Percentiles rank a stretch among this genome's conserved stretches.
phyloP scores from a whole-genome alignment of 768 basidiomycete species.

The Lyophyllum shimeji region DNA sequence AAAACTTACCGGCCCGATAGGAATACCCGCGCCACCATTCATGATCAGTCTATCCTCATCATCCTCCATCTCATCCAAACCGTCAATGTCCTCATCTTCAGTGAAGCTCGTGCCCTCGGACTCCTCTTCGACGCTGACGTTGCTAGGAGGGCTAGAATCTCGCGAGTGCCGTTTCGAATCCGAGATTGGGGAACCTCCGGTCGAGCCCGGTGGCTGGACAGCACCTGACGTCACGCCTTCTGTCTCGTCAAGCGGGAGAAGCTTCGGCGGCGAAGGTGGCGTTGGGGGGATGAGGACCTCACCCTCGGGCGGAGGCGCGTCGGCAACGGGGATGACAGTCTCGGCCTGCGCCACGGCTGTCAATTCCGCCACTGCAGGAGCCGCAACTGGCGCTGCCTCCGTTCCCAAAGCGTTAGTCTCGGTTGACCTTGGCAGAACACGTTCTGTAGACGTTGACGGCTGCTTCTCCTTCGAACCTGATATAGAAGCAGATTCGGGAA shows the following conservation, averaged over 20 bases:
- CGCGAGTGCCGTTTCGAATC: constrained; percentile 38
- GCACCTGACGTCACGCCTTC: constrained; percentile 90
- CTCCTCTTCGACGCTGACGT: constrained; percentile 53
- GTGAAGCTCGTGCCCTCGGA: constrained; percentile 68
- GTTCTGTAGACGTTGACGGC: constrained; percentile 5
- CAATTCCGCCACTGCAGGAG: constrained; percentile 7
- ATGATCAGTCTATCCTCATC: constrained; percentile 89
- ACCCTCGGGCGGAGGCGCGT: constrained; percentile 15
- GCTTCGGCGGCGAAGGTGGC: constrained; percentile 29
- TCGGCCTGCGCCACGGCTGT: constrained; percentile 8
- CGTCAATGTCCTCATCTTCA: constrained; percentile 67
- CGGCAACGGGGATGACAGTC: background rate
- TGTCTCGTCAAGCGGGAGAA: constrained; percentile 66
- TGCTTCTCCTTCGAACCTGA: constrained; percentile 30
- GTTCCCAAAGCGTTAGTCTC: constrained; percentile 1
- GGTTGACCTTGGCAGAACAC: constrained; percentile 2
- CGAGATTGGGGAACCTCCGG: constrained; percentile 38
- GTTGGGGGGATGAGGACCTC: constrained; percentile 38
- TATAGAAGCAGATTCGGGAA: constrained; percentile 28
- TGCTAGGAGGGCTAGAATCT: constrained; percentile 34
- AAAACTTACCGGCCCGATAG: constrained; percentile 80
- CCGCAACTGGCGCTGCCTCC: constrained; percentile 4
- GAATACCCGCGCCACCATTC: constrained; percentile 93
- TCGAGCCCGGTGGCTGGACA: constrained; percentile 88
- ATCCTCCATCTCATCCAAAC: constrained; percentile 69